Conservation (phyloP, 2,329 filamentous ascomycete genomes). For the Nigrospora osmanthi region DNA sequence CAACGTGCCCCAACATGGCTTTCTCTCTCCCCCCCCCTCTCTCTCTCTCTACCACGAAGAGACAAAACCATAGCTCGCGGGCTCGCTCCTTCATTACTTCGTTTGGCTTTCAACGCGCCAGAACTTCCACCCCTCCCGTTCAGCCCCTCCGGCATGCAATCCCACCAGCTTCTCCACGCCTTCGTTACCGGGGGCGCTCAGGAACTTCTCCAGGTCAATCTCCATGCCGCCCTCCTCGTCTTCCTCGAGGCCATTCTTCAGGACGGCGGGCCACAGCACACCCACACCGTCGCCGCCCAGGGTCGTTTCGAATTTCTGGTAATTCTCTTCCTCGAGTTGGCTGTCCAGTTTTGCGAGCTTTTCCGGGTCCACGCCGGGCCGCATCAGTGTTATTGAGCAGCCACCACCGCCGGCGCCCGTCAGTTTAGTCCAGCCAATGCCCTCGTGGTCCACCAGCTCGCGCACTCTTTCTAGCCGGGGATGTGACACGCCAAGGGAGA, state of each 20-base stretch:
- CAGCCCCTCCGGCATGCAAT: constrained; percentile 59
- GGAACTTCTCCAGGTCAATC: constrained; percentile 78
- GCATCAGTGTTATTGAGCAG: constrained; percentile 86
- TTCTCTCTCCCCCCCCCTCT: no score
- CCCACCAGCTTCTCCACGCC: constrained; percentile 85
- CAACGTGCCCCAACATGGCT: no score
- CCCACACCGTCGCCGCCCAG: constrained; percentile 91
- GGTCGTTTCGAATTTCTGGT: constrained; percentile 79
- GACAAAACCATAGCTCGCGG: no score
- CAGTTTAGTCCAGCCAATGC: constrained; percentile 93
- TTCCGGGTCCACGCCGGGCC: constrained; percentile 50
- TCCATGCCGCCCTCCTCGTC: constrained; percentile 78
- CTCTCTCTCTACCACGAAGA: no score
- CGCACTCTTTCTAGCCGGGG: constrained; percentile 86
- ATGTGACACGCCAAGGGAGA: constrained; percentile 90
- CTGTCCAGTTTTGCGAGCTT: constrained; percentile 56
- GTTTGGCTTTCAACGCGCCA: constrained; percentile 56
- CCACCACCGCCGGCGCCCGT: constrained; percentile 94
- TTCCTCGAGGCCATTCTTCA: constrained; percentile 76
- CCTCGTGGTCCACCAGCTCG: constrained; percentile 81
- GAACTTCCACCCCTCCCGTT: constrained; percentile 78
- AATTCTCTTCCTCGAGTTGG: constrained; percentile 63
- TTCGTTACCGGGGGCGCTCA: constrained; percentile 75
- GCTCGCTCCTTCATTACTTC: no score
- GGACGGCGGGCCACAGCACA: constrained; percentile 84